phyloP scores from a whole-genome alignment of 2,329 filamentous ascomycete genomes.

The Karstenula rhodostoma region DNA sequence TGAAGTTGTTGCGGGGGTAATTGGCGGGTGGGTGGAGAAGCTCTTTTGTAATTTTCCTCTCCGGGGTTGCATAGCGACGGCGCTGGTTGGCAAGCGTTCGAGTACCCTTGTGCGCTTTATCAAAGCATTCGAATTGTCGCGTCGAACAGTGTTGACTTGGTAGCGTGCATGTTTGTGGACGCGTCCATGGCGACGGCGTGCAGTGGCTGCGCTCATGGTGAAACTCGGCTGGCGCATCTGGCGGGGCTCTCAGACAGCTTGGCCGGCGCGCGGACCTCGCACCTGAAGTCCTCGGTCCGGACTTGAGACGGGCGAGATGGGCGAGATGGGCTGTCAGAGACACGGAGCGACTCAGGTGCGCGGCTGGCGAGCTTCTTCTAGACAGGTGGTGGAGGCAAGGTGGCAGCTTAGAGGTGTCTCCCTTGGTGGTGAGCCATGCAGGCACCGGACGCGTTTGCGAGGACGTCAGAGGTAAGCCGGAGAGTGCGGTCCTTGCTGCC shows the following conservation, averaged over 20 bases:
- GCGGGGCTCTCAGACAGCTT: conserved; percentile 22
- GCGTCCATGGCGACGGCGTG: conserved; percentile 22
- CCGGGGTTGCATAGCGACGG: conserved; percentile 42
- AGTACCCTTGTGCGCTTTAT: not conserved
- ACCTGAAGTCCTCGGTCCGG: not conserved
- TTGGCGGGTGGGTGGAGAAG: conserved; percentile 4
- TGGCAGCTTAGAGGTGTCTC: not conserved
- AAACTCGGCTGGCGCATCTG: conserved; percentile 26
- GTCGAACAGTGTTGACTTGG: conserved; percentile 3
- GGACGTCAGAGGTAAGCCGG: conserved; percentile 3
- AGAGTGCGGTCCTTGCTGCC: not conserved
- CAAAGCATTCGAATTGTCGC: not conserved
- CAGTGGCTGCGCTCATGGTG: conserved; percentile 17
- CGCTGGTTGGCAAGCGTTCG: conserved; percentile 25
- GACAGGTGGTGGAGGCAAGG: conserved; percentile 1
- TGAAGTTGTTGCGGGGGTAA: conserved; percentile 12
- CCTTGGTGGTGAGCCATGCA: not conserved
- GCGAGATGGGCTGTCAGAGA: conserved; percentile 10
- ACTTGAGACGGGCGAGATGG: conserved; percentile 20
- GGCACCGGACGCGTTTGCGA: not conserved
- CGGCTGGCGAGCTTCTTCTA: conserved; percentile 6
- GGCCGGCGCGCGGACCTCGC: conserved; percentile 14
- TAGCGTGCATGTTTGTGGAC: conserved; percentile 6
- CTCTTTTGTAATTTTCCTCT: conserved; percentile 17
- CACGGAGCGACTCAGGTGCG: conserved; percentile 11